Base-by-base conservation (phyloP, 352 stramenopile genomes). In the Phytophthora citricola region DNA sequence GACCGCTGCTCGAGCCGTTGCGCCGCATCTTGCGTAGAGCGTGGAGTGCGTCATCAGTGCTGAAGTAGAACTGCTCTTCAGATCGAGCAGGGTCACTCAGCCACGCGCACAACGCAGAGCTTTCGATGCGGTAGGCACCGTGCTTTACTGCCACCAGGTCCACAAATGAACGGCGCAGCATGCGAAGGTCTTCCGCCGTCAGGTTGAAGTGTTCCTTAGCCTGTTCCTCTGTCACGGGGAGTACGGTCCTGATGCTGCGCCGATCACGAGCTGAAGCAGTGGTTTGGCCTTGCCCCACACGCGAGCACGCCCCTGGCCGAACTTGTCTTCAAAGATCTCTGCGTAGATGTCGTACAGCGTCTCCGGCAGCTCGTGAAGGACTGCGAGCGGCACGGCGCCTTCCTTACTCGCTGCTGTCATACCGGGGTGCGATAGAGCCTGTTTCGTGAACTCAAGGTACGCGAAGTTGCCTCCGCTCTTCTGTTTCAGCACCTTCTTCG, bases 241-340 rank as follows among this genome's bases (percentile, higher is more conserved):
- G 64, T 92, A 93, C 40, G 88, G 85, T 1, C 87, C 82, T 4
- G 79, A 74, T 7, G 88, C 82, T 32, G 88, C 82, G 5, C 82
- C 76, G 6, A 92, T 78, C 58, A 94, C 85, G 36, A 93, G 73
- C 62, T 91, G 65, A 2, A 95, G 66, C 39, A 94, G 74, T 8
- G 84, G 85, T 26, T 92, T 79, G 1, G 75, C 85, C 64, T 93
- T 93, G 34, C 74, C 73, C 88, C 88, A 95, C n/a, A 91, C 54
- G 20, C 86, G 88, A n/a, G 63, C 83, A 20, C 76, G 81, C 11
- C 83, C 86, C 27, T 88, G 77, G 27, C 88, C 88, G 50, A 94
- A 95, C 69, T 95, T 95, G 63, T 95, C 88, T 49, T 95, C 83
- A 46, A 95, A 95, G 40, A 95, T 93, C 64, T 93, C 83, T 2